Evolutionary conservation across 345 rosid species (phyloP).

Genomic region (Eucalyptus curtisii): DNA sequence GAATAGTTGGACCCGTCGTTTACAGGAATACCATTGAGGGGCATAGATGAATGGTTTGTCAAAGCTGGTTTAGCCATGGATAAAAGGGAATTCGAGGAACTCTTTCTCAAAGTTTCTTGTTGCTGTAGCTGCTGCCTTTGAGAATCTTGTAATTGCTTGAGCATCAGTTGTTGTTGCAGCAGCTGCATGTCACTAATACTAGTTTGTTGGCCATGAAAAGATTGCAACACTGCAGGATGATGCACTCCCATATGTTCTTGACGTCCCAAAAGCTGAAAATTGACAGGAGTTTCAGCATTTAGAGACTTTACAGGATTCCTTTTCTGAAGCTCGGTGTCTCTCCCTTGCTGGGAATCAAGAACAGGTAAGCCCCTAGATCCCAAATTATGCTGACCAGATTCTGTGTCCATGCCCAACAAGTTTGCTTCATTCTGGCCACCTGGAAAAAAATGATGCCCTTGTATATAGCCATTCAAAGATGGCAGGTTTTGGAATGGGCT

Average conservation of each 20-base stretch:
- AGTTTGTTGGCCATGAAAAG: constrained; percentile 41
- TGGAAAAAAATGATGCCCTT: constrained; percentile 3
- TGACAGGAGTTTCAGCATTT: constrained; percentile 8
- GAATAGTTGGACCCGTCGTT: constrained; percentile 34
- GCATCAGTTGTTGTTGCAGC: constrained; percentile 56
- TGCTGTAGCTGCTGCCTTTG: constrained; percentile 58
- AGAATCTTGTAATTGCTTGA: constrained; percentile 62
- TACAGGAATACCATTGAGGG: constrained; percentile 43
- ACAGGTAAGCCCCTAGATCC: background rate
- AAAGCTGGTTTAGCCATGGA: constrained; percentile 23
- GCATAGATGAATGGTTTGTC: constrained; percentile 18
- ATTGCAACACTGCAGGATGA: constrained; percentile 10
- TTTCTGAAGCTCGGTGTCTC: background rate
- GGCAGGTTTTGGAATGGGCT: constrained; percentile 3
- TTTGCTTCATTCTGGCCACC: background rate
- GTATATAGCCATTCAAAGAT: constrained; percentile 3
- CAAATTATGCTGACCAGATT: background rate
- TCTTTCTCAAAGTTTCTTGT: constrained; percentile 34
- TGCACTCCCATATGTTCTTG: constrained; percentile 23
- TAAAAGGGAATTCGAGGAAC: constrained; percentile 26
- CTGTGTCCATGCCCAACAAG: background rate
- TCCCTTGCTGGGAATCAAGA: background rate
- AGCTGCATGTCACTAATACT: constrained; percentile 47
- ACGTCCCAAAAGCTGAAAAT: constrained; percentile 25
- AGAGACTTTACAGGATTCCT: constrained; percentile 3